Evolutionary conservation across 768 basidiomycete genomes (phyloP).

Genomic region (Lentinula edodes): DNA sequence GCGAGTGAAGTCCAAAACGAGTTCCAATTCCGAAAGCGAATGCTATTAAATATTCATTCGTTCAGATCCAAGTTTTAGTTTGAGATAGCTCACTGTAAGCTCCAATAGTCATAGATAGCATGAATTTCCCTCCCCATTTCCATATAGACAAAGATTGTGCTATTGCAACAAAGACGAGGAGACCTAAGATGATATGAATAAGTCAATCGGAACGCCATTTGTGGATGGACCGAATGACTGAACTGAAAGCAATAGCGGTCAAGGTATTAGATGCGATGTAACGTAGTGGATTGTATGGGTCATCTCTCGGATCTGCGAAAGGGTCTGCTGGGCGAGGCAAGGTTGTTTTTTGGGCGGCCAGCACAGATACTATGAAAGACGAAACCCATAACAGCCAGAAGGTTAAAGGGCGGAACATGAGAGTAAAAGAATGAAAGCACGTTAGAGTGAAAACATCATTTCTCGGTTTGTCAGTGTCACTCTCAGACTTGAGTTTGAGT

Average conservation of each 20-base stretch:
- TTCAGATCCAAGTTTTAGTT: no score
- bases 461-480: neutral
- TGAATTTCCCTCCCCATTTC: constrained; percentile 48
- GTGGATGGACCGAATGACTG: constrained; percentile 10
- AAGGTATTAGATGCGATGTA: constrained; percentile 53
- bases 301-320: constrained; percentile 44
- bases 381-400: constrained; percentile 8
- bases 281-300: constrained; percentile 46
- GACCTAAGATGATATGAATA: constrained; percentile 15
- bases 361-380: constrained; percentile 6
- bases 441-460: neutral
- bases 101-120: constrained; percentile 61
- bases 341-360: constrained; percentile 12
- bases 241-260: constrained; percentile 46
- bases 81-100: constrained; percentile 37
- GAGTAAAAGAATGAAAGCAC: neutral
- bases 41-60: constrained; percentile 24
- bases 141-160: constrained; percentile 36
- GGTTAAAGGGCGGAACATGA: neutral
- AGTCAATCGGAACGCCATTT: neutral
- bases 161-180: constrained; percentile 36
- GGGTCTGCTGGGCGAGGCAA: constrained; percentile 32
- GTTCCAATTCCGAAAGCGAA: constrained; percentile 51
- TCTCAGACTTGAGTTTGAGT: neutral
- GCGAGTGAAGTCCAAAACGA: constrained; percentile 48